Percentiles rank a stretch among this genome's conserved stretches.
phyloP scores from a whole-genome alignment of 768 basidiomycete species.

The Auricularia auricula-judae region DNA sequence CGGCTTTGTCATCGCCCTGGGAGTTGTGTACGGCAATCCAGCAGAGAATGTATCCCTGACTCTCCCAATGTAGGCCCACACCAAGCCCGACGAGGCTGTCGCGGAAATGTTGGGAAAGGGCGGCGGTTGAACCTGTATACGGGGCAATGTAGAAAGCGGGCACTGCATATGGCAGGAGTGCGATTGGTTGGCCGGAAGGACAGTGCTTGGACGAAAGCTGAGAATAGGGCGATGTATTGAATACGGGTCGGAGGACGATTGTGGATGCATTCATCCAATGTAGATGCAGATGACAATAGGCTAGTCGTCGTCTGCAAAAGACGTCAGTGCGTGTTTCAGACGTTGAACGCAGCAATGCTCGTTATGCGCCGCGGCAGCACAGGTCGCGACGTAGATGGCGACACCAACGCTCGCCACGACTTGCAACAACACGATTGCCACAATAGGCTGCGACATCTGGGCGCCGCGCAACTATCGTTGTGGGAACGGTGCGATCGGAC shows the following conservation, averaged over 20 bases:
- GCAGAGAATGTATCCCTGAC: constrained; percentile 45
- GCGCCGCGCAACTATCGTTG: no score
- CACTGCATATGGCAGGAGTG: constrained; percentile 55
- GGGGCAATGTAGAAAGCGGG: constrained; percentile 64
- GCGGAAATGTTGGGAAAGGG: constrained; percentile 50
- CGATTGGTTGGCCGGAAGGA: constrained; percentile 52
- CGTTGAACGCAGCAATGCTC: no score
- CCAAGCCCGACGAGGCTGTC: constrained; percentile 55
- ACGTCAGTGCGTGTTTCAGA: neutral
- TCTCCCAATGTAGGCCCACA: constrained; percentile 1
- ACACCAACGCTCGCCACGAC: no score
- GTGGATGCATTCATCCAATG: neutral
- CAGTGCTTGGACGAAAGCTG: constrained; percentile 26
- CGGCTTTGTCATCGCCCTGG: constrained; percentile 71
- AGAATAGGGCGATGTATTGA: constrained; percentile 12
- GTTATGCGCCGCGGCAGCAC: no score
- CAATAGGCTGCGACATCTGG: no score
- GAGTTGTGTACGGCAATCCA: constrained; percentile 69
- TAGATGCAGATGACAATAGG: neutral
- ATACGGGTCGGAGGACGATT: constrained; percentile 6
- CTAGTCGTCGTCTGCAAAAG: neutral
- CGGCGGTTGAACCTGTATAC: constrained; percentile 59
- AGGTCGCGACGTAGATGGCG: no score
- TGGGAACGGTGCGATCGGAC: no score
- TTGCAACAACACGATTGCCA: no score